These are phyloP conservation scores for Torrubiellomyces zombiae DNA, from an alignment of 2,329 filamentous ascomycete genomes.

Conservation along the genomic window DNA sequence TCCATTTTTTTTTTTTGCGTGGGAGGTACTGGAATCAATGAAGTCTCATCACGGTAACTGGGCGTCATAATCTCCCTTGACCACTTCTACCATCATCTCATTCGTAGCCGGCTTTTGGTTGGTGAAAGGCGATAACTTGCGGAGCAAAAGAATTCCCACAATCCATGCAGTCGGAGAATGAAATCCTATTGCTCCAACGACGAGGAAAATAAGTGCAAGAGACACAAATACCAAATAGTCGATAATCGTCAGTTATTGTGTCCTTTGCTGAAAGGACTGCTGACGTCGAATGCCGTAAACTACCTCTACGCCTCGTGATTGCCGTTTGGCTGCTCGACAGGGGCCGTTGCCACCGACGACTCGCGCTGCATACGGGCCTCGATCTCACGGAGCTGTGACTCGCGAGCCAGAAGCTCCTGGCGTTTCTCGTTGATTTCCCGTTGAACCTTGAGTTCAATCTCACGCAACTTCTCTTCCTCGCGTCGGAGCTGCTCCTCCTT, in stretches of 20 bases:
- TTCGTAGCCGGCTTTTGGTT: conserved; percentile 12
- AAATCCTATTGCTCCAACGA: conserved; percentile 21
- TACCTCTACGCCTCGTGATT: conserved; percentile 36
- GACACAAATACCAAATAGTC: too few relatives aligned
- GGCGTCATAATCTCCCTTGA: conserved; percentile 3
- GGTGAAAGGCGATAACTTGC: conserved; percentile 14
- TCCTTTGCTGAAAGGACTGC: conserved; percentile 16
- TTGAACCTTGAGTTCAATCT: conserved; percentile 99
- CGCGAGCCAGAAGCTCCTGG: conserved; percentile 90
- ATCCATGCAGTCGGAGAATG: too few relatives aligned
- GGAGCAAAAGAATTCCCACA: too few relatives aligned
- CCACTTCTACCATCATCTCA: conserved; percentile 12
- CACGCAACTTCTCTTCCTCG: conserved; percentile 98
- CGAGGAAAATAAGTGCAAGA: too few relatives aligned
- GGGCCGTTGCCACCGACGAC: conserved; percentile 31
- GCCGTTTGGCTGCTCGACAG: conserved; percentile 36
- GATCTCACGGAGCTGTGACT: conserved; percentile 97
- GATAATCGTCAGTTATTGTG: conserved; percentile 22
- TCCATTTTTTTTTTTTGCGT: too few relatives aligned
- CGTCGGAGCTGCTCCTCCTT: conserved; percentile 99
- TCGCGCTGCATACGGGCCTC: conserved; percentile 94
- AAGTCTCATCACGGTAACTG: too few relatives aligned
- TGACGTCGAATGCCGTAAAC: too few relatives aligned
- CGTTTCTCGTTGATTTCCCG: conserved; percentile 99
- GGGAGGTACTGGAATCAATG: too few relatives aligned